Evolutionary conservation across 352 stramenopile genomes (phyloP).

Genomic region (Achlya hypogyna): DNA sequence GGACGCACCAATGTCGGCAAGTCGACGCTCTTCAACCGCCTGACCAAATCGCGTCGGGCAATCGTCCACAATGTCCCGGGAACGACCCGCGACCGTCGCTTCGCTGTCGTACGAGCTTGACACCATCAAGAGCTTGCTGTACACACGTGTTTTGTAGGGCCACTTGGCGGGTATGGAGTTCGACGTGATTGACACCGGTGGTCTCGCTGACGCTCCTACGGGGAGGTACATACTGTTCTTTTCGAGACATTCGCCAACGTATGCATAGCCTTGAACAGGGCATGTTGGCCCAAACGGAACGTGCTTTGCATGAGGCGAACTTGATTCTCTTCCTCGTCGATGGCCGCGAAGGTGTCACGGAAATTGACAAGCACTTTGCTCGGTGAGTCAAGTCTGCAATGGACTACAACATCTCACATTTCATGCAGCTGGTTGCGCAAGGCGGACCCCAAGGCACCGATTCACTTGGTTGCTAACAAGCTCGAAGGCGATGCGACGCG

Average conservation of each 20-base stretch:
- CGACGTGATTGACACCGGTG: slow-evolving; percentile 76
- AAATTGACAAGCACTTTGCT: slow-evolving; percentile 71
- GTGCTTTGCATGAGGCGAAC: slow-evolving; percentile 66
- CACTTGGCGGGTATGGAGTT: slow-evolving; percentile 62
- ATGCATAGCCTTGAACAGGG: slow-evolving; percentile 45
- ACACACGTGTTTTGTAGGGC: slow-evolving; percentile 22
- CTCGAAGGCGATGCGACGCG: slow-evolving; percentile 55
- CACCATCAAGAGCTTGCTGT: neutral
- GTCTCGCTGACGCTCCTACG: slow-evolving; percentile 55
- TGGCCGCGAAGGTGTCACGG: slow-evolving; percentile 63
- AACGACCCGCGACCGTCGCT: slow-evolving; percentile 69
- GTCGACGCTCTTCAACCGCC: slow-evolving; percentile 76
- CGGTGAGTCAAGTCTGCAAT: slow-evolving; percentile 12
- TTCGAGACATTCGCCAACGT: neutral
- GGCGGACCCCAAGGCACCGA: slow-evolving; percentile 43
- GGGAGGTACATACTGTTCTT: slow-evolving; percentile 28
- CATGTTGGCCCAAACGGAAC: slow-evolving; percentile 69
- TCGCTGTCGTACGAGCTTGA: slow-evolving; percentile 31
- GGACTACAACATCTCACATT: neutral
- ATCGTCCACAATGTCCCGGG: slow-evolving; percentile 81
- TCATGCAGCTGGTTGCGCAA: slow-evolving; percentile 40
- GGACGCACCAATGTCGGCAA: slow-evolving; percentile 79
- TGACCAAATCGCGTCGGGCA: slow-evolving; percentile 62
- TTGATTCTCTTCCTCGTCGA: slow-evolving; percentile 76
- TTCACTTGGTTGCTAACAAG: slow-evolving; percentile 76